Conservation (phyloP, 768 basidiomycete genomes). For the Cyclocybe aegerita region DNA sequence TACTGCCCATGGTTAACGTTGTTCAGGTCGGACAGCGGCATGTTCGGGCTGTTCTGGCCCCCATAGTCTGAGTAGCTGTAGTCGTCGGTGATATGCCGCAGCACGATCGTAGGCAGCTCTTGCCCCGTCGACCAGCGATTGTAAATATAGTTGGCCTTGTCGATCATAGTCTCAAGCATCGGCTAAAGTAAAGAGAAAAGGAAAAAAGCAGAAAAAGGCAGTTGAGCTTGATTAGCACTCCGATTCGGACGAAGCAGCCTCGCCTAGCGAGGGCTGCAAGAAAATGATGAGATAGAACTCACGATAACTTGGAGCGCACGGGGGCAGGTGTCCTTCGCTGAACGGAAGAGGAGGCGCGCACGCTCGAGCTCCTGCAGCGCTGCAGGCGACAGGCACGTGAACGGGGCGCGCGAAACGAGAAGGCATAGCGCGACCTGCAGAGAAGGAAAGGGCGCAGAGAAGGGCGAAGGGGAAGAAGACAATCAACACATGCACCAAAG, state of each 20-base stretch:
- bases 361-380: conserved; percentile 62
- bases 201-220: not conserved
- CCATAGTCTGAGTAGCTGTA: conserved; percentile 11
- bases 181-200: conserved; percentile 29
- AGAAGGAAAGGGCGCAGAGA: not conserved
- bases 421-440: conserved; percentile 49
- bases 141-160: conserved; percentile 50
- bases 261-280: not conserved
- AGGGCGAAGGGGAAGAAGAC: not conserved
- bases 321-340: conserved; percentile 44
- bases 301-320: conserved; percentile 46
- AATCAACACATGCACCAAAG: conserved; percentile 1
- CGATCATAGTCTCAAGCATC: conserved; percentile 48
- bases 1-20: conserved; percentile 7
- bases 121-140: conserved; percentile 45
- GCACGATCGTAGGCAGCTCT: conserved; percentile 41
- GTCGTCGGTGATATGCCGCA: conserved; percentile 36
- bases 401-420: conserved; percentile 64
- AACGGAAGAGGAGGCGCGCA: conserved; percentile 42
- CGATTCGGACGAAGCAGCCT: not conserved
- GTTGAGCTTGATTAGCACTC: no score
- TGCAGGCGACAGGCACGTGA: conserved; percentile 59
- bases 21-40: not conserved
- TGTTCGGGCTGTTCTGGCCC: conserved; percentile 2
- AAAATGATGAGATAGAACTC: conserved; percentile 16